phyloP scores from a whole-genome alignment of 2,329 filamentous ascomycete species.

The Epichloe coenophiala region DNA sequence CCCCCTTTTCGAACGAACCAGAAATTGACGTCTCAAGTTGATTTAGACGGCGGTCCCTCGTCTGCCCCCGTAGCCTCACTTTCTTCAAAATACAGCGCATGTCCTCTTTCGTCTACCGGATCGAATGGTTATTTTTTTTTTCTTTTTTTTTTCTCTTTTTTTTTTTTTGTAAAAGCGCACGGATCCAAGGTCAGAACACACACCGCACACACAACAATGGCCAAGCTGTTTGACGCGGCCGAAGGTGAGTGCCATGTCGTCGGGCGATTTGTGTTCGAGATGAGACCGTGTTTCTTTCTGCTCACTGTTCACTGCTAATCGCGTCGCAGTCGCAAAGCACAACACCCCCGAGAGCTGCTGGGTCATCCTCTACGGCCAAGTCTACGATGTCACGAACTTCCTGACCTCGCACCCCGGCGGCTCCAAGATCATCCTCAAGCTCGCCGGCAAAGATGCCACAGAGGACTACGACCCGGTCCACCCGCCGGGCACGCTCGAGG shows the following conservation, averaged over 20 bases:
- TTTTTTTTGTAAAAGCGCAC: not conserved
- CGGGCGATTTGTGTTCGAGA: too few relatives aligned
- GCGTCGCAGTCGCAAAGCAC: conserved; percentile 63
- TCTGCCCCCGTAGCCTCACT: too few relatives aligned
- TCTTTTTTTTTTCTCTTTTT: accelerated
- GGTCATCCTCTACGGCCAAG: conserved; percentile 86
- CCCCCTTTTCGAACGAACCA: not conserved
- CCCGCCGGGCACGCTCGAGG: conserved; percentile 80
- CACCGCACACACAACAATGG: conserved; percentile 25
- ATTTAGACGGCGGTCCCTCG: too few relatives aligned
- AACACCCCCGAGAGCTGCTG: conserved; percentile 77
- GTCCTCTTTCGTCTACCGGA: too few relatives aligned
- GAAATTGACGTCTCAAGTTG: too few relatives aligned
- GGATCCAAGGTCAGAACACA: not conserved
- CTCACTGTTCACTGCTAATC: not conserved
- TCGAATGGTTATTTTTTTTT: not conserved
- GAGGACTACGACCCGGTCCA: conserved; percentile 93
- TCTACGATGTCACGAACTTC: conserved; percentile 91
- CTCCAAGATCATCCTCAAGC: conserved; percentile 72
- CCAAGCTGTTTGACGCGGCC: conserved; percentile 51
- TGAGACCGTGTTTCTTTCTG: too few relatives aligned
- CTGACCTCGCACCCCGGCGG: conserved; percentile 80
- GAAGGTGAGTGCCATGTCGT: conserved; percentile 34
- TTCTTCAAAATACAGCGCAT: too few relatives aligned
- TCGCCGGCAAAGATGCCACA: conserved; percentile 83